A percentile compares a stretch with the other conserved stretches of the same genome.
These are phyloP conservation scores for Geotrichum histeridarum DNA, from an alignment of 1,139 yeast species.

Conservation along the genomic window DNA sequence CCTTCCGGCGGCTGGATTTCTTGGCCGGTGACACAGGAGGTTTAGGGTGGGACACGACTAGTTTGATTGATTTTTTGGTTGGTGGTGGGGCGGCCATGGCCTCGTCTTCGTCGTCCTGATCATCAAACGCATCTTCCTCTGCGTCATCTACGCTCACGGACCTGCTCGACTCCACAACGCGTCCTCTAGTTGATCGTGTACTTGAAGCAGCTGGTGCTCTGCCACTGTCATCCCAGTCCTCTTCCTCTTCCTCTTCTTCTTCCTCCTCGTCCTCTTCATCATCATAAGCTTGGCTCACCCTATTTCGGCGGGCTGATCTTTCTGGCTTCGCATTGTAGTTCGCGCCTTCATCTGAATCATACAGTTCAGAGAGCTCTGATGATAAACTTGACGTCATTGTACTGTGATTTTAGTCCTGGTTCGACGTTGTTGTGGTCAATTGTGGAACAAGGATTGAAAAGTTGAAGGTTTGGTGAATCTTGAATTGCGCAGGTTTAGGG, in stretches of 20 bases:
- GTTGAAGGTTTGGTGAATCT: background rate
- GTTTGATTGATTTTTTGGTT: conserved; percentile 15
- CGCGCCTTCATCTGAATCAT: conserved; percentile 14
- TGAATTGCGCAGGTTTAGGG: background rate
- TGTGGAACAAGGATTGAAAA: too few relatives aligned
- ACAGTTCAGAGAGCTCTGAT: conserved; percentile 27
- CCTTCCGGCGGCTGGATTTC: conserved; percentile 17
- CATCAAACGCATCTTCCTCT: conserved; percentile 15
- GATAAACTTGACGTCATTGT: conserved; percentile 21
- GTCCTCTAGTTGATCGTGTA: background rate
- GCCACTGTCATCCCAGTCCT: conserved; percentile 16
- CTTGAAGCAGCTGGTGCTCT: conserved; percentile 4
- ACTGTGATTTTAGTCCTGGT: too few relatives aligned
- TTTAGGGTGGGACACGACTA: conserved; percentile 12
- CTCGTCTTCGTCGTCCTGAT: conserved; percentile 21
- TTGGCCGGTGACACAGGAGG: conserved; percentile 13
- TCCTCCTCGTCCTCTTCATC: conserved; percentile 15
- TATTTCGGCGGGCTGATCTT: conserved; percentile 3
- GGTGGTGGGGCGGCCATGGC: conserved; percentile 17
- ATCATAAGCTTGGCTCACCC: conserved; percentile 2
- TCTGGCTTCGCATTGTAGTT: conserved; percentile 1
- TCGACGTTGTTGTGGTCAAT: too few relatives aligned
- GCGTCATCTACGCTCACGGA: conserved; percentile 20
- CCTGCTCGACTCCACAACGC: conserved; percentile 12
- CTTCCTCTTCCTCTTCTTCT: conserved; percentile 2